Evolutionary conservation across 164 flowering plant species (phyloP).

Genomic region (Vitis cinerea): DNA sequence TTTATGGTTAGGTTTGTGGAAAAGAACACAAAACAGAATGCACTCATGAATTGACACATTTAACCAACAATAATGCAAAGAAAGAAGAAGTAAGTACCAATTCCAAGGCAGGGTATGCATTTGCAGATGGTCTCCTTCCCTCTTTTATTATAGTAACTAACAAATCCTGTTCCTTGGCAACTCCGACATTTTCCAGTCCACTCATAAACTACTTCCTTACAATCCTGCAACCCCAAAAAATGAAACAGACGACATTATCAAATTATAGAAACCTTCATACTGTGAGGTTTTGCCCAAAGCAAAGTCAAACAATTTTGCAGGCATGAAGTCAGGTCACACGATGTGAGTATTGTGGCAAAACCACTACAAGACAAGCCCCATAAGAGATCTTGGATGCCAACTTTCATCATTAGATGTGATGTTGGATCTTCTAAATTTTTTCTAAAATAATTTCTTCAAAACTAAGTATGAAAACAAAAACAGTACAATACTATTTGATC

Average conservation of each 20-base stretch:
- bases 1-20: not conserved
- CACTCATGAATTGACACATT: not conserved
- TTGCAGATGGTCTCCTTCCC: slow-evolving; percentile 85
- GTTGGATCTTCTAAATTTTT: no score
- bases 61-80: not conserved
- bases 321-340: not conserved
- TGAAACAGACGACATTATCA: not conserved
- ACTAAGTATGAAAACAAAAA: no score
- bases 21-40: not conserved
- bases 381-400: no score
- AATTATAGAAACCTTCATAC: no score
- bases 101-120: slow-evolving; percentile 92
- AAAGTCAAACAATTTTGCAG: not conserved
- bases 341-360: no score
- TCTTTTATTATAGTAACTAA: slow-evolving; percentile 78
- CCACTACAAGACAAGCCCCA: no score
- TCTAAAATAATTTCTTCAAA: no score
- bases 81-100: slow-evolving; percentile 52
- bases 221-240: slow-evolving; percentile 54
- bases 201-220: slow-evolving; percentile 87
- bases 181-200: slow-evolving; percentile 98
- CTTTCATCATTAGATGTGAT: no score
- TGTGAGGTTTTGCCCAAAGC: not conserved
- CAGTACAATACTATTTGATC: no score
- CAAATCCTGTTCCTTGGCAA: slow-evolving; percentile 89